Base-by-base conservation (phyloP, 2,329 filamentous ascomycete genomes). In the Ascochyta rabiei region DNA sequence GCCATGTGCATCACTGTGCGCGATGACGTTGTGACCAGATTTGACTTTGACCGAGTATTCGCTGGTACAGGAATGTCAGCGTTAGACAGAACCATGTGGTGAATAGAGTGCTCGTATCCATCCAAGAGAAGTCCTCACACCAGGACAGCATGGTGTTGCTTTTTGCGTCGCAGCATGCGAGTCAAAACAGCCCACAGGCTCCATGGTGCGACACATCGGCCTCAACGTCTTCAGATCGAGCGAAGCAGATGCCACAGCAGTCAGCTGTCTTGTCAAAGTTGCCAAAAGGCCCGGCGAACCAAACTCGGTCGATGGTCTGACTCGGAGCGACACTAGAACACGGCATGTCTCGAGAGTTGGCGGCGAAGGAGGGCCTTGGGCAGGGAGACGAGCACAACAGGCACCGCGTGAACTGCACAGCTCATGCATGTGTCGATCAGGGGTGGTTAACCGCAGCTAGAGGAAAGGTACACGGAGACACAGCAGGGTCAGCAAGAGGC, bases 251-350 rank as follows among this genome's bases (percentile, higher is more conserved):
- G 26, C 4, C 9, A 16, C 16, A 30, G 35, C 41, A 45, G 37
- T 46, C 52, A 55, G 35, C 34, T 46, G 41, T 40, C 40, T 33
- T 48, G 28, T 48, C 33, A 26, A 26, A 43, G 39, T 12, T 49
- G 51, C 40, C 40, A 45, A 18, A 48, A 47, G 39, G 45, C 4
- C 34, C 35, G 46, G 52, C 52, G 46, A 55, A 41, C 52, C 52
- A 49, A 39, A 46, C 18, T 55, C 31, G 15, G 5, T 15, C 12
- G 12, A 16, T 37, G 46, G 28, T 35, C 30, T 48, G 34, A 46
- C 34, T 55, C 46, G 38, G 37, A 44, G 46, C 33, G n/a, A 28
- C 21, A 30, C 38, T 26, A 45, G 19, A 34, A n/a, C 39, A 39
- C 34, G 26, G 13, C 50, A 42, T 37, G 38, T 33, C 43, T 39